Base-by-base conservation (phyloP, 768 basidiomycete genomes). In the Infundibulicybe gibba region DNA sequence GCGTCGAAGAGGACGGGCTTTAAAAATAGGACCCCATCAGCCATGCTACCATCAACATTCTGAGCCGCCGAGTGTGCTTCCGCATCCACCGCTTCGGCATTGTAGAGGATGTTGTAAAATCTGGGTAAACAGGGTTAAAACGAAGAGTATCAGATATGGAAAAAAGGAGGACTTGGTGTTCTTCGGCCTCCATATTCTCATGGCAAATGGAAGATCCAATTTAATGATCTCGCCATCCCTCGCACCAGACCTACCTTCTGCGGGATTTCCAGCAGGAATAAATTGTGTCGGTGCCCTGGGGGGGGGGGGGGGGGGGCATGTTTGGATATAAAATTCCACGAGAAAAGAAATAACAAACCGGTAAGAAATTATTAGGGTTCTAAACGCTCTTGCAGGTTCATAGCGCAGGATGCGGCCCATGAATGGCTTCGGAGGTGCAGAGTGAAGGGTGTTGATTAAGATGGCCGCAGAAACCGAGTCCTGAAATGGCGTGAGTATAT, bases 351-450 rank as follows among this genome's bases (percentile, higher is more conserved):
- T 1, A 44, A 56, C 67, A 40, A 50, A 83, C 87, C 85, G 74
- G 62, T 87, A 90, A 19, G 90, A 90, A 43, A 92, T 69, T 47
- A 87, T 69, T 16, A 92, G 67, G 30, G 87, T 80, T 52, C 85
- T 77, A 54, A 83, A 85, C 12, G 87, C 86, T 49, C 87, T 78
- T 12, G 90, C 89, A 17, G 77, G 79, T 52, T 92, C 90, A 49
- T 81, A 90, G 38, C 90, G 88, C 52, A 92, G 67, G 48, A 71
- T 70, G 35, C 87, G 77, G 41, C 90, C 90, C 54, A 87, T 64
- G 59, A 90, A 89, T 9, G 74, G 83, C 55, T 76, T 79, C 12
- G 79, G 81, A 12, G 73, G 59, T 20, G 65, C 67, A 49, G 75
- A 64, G 45, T 80, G 80, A 39, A 90, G 72, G 12, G 72, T 80